These are phyloP conservation scores for Copromyces sp. DNA, from an alignment of 495 filamentous ascomycete species.

Conservation along the genomic window DNA sequence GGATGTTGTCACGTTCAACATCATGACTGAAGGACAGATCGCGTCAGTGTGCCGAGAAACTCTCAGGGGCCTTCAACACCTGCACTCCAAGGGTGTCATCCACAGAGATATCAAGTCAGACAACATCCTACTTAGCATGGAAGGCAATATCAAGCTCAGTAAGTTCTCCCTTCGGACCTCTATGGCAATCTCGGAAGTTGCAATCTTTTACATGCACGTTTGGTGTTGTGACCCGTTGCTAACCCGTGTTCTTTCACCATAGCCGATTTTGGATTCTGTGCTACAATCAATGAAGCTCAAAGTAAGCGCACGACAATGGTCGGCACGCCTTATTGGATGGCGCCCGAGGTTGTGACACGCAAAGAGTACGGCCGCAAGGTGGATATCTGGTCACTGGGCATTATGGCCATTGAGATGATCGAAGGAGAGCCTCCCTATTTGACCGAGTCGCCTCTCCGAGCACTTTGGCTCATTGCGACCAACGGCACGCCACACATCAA, in stretches of 20 bases:
- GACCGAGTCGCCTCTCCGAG: constrained; percentile 86
- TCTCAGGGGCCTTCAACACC: constrained; percentile 80
- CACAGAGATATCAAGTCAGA: constrained; percentile 99
- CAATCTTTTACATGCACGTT: background rate
- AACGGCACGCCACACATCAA: constrained; percentile 95
- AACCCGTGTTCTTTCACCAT: constrained; percentile 23
- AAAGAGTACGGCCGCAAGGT: constrained; percentile 99
- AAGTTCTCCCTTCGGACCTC: constrained; percentile 28
- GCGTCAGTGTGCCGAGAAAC: constrained; percentile 92
- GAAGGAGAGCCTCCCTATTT: constrained; percentile 96
- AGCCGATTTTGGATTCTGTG: constrained; percentile 99
- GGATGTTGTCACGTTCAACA: constrained; percentile 97
- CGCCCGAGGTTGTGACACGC: constrained; percentile 89
- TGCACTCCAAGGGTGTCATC: constrained; percentile 96
- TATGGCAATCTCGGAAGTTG: constrained; percentile 2
- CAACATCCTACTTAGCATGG: constrained; percentile 88
- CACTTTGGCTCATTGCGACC: constrained; percentile 91
- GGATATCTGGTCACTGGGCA: constrained; percentile 96
- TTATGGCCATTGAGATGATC: constrained; percentile 99
- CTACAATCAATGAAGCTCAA: constrained; percentile 94
- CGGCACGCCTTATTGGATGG: constrained; percentile 99
- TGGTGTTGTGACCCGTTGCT: background rate
- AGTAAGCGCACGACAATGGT: constrained; percentile 99
- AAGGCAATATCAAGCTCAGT: constrained; percentile 98
- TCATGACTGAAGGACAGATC: constrained; percentile 96